A percentile compares a stretch with the other conserved stretches of the same genome.
These are phyloP conservation scores for Penicillium cosmopolitanum DNA, from an alignment of 495 filamentous ascomycete species.

Conservation along the genomic window DNA sequence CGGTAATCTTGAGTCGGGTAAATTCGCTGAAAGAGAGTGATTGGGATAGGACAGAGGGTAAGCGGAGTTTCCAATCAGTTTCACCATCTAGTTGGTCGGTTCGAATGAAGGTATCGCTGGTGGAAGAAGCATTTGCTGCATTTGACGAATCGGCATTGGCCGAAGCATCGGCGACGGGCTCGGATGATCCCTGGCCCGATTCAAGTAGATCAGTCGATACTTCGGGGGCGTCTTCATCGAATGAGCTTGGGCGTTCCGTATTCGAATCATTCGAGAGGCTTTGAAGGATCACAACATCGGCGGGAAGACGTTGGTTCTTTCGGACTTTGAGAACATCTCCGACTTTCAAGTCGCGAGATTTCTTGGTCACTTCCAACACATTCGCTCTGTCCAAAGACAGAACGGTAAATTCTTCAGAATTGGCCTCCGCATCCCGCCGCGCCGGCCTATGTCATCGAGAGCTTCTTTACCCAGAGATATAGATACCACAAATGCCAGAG, in stretches of 20 bases:
- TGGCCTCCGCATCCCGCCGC: slow-evolving; percentile 90
- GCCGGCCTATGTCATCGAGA: slow-evolving; percentile 84
- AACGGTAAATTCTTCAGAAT: slow-evolving; percentile 86
- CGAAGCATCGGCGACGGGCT: slow-evolving; percentile 13
- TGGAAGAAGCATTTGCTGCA: slow-evolving; percentile 28
- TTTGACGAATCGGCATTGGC: slow-evolving; percentile 13
- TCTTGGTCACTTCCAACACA: slow-evolving; percentile 66
- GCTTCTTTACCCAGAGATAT: slow-evolving; percentile 97
- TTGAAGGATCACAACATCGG: slow-evolving; percentile 92
- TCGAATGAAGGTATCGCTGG: slow-evolving; percentile 92
- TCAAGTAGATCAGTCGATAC: slow-evolving; percentile 29
- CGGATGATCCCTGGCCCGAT: slow-evolving; percentile 23
- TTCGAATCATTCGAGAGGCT: slow-evolving; percentile 68
- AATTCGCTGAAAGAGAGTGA: slow-evolving; percentile 68
- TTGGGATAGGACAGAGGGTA: slow-evolving; percentile 85
- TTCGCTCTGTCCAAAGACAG: slow-evolving; percentile 61
- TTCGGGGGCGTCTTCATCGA: slow-evolving; percentile 20
- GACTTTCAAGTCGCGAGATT: slow-evolving; percentile 87
- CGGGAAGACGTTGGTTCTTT: slow-evolving; percentile 90
- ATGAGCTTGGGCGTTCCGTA: slow-evolving; percentile 25
- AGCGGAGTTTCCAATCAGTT: slow-evolving; percentile 96
- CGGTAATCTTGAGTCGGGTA: slow-evolving; percentile 73
- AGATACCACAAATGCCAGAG: slow-evolving; percentile 85
- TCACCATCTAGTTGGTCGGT: slow-evolving; percentile 98
- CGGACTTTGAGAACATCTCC: slow-evolving; percentile 91